A percentile compares a stretch with the other conserved stretches of the same genome.
Evolutionary conservation across 805 yeast species (phyloP).

Genomic region (Starmerella bombi): DNA sequence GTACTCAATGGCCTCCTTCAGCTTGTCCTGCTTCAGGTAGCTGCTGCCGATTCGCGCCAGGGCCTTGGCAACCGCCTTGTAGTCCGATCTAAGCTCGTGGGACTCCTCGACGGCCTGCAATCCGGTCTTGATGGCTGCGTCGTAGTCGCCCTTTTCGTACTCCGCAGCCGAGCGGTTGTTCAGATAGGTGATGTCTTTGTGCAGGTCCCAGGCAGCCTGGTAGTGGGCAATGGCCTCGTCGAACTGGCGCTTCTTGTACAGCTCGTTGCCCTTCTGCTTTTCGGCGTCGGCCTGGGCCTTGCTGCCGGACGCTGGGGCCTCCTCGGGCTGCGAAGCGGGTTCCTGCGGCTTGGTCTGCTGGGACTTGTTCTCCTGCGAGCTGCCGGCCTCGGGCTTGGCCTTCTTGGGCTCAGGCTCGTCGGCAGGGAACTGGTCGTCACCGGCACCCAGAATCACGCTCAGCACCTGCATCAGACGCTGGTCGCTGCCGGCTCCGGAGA

Average conservation of each 20-base stretch:
- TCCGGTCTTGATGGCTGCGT: conserved; percentile 70
- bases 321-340: conserved; percentile 19
- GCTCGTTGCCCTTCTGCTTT: conserved; percentile 73
- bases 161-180: conserved; percentile 98
- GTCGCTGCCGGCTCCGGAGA: conserved; percentile 39
- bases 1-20: conserved; percentile 55
- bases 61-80: conserved; percentile 81
- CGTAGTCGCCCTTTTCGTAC: conserved; percentile 86
- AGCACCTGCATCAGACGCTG: conserved; percentile 76
- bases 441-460: conserved; percentile 66
- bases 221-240: conserved; percentile 86
- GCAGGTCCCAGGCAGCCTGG: conserved; percentile 69
- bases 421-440: conserved; percentile 20
- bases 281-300: conserved; percentile 33
- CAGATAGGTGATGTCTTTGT: conserved; percentile 78
- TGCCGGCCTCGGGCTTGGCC: conserved; percentile 21
- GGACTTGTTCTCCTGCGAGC: neutral
- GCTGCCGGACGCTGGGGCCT: conserved; percentile 20
- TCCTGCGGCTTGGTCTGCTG: conserved; percentile 21
- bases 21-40: conserved; percentile 62
- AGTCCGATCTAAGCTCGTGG: conserved; percentile 80
- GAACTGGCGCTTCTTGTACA: conserved; percentile 76
- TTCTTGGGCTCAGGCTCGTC: conserved; percentile 20
- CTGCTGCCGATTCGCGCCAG: conserved; percentile 82
- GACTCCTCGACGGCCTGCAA: conserved; percentile 76